A percentile compares a stretch with the other conserved stretches of the same genome.
phyloP scores from a whole-genome alignment of 768 basidiomycete species.

The Leccinum boreale region DNA sequence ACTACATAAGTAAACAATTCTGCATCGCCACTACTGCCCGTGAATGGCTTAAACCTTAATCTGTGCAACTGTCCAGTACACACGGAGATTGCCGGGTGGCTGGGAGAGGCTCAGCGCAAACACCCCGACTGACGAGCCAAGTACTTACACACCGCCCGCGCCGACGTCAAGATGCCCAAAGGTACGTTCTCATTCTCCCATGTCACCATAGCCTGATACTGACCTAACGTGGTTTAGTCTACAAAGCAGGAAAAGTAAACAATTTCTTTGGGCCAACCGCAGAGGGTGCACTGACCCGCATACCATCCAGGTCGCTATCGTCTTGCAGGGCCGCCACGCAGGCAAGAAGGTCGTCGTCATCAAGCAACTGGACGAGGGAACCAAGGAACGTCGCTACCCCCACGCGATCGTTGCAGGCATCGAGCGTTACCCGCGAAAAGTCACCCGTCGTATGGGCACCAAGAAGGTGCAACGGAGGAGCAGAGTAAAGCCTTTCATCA shows the following conservation, averaged over 20 bases:
- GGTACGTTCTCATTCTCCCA: slow-evolving; percentile 21
- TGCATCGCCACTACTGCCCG: neutral
- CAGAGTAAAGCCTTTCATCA: slow-evolving; percentile 99
- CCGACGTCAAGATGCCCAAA: slow-evolving; percentile 43
- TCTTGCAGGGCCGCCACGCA: slow-evolving; percentile 98
- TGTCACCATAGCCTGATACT: slow-evolving; percentile 1
- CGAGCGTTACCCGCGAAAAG: slow-evolving; percentile 97
- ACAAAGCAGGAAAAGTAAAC: slow-evolving; percentile 90
- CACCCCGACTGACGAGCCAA: slow-evolving; percentile 16
- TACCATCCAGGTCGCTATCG: slow-evolving; percentile 75
- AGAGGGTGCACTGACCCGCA: neutral
- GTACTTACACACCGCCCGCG: slow-evolving; percentile 21
- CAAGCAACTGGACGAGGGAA: slow-evolving; percentile 96
- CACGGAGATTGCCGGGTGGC: slow-evolving; percentile 36
- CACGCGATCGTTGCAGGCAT: slow-evolving; percentile 98
- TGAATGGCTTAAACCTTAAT: slow-evolving; percentile 4
- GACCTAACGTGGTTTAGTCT: slow-evolving; percentile 49
- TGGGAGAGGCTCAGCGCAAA: slow-evolving; percentile 8
- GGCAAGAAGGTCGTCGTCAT: slow-evolving; percentile 99
- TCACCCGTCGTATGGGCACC: slow-evolving; percentile 95
- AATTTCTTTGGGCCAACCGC: neutral
- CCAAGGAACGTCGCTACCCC: slow-evolving; percentile 93
- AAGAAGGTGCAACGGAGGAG: slow-evolving; percentile 90
- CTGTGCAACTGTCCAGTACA: slow-evolving; percentile 24
- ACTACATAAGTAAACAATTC: neutral